Evolutionary conservation across 2,329 filamentous ascomycete genomes (phyloP), one percentile per base, ranked within the genome.

Genomic region (Colletotrichum abscissum): DNA sequence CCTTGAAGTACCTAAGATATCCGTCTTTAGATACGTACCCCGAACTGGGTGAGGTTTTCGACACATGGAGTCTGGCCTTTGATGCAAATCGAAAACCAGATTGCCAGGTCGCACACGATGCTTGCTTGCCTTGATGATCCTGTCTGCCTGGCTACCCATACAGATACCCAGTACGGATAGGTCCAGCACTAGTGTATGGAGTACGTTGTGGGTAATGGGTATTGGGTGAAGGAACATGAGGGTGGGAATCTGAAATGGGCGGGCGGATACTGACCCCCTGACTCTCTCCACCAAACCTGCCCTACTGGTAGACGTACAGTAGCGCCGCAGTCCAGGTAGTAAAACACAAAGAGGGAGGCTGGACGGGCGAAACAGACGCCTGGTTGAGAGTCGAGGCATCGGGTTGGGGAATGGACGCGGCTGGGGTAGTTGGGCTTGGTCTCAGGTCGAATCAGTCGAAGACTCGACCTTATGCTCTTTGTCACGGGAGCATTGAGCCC

Each of bases 291-390:
- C 69, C 57, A 68, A 72, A 26, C 46, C 35, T 63, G 57, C 38
- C 57, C 57, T 68, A 63, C 69, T 63, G 35, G 69, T 68, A 72
- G 63, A 69, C 58, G 28, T 69, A 69, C 57, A 69, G 64, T 69
- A 72, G 69, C 57, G 69, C 63, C 22, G 46, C n/a, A 22, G 63
- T 3, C 63, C 30, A 56, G 30, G 58, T 56, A 62, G 46, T 56
- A 49, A 57, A 38, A 55, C 46, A 24, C 22, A 33, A 28, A 46
- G 60, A 63, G 38, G 38, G 55, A 56, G 63, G 55, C 68, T 62
- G 56, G 63, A 46, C 54, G 42, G 35, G 60, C n/a, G 7, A 65
- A 58, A 38, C 60, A 57, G 52, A 69, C 65, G 52, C 52, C 26
- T 63, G 66, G 30, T 38, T 52, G 60, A 69, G 33, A 42, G 35